A percentile compares a stretch with the other conserved stretches of the same genome.
phyloP scores from a whole-genome alignment of 768 basidiomycete genomes.

The Boletus pseudopeckii region DNA sequence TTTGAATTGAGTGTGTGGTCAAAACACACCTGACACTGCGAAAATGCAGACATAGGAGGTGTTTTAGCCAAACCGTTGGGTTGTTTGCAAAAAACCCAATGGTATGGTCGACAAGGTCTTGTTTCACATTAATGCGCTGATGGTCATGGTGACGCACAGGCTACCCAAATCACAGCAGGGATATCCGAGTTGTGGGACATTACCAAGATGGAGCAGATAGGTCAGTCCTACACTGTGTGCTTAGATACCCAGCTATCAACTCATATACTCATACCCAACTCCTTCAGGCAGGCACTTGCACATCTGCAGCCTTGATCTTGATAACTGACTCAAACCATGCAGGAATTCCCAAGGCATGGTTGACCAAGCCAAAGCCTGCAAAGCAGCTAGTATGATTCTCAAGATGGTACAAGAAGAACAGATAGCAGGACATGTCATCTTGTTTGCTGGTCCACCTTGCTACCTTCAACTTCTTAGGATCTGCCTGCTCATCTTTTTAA shows the following conservation, averaged over 20 bases:
- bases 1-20: neutral
- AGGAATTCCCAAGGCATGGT: constrained; percentile 93
- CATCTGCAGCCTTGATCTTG: constrained; percentile 91
- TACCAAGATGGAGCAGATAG: constrained; percentile 92
- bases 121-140: neutral
- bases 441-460: constrained; percentile 97
- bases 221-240: constrained; percentile 33
- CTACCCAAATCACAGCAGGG: constrained; percentile 73
- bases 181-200: constrained; percentile 80
- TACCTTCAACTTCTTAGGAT: too few relatives aligned
- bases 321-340: constrained; percentile 87
- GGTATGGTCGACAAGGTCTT: constrained; percentile 19
- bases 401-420: constrained; percentile 97
- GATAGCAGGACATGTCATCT: constrained; percentile 92
- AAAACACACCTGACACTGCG: too few relatives aligned
- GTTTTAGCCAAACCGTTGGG: neutral
- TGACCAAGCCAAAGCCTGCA: constrained; percentile 92
- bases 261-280: neutral
- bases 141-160: constrained; percentile 32
- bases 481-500: too few relatives aligned
- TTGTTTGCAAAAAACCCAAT: constrained; percentile 30
- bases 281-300: constrained; percentile 82
- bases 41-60: neutral
- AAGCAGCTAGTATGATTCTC: constrained; percentile 95
- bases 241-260: too few relatives aligned